Base-by-base conservation (phyloP, 495 filamentous ascomycete species). In the Astrothelium macrocarpum region DNA sequence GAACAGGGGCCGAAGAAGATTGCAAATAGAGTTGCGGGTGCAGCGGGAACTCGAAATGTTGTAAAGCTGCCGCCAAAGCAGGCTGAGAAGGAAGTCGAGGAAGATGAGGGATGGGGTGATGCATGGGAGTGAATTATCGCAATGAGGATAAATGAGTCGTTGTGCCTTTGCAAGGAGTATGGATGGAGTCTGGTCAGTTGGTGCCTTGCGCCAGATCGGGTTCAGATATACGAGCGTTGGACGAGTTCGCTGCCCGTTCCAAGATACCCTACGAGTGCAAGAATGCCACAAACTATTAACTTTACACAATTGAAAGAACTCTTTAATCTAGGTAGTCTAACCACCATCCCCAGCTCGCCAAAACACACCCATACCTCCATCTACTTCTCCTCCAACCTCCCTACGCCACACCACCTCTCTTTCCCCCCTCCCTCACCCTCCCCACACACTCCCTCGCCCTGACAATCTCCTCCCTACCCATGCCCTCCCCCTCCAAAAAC, bases 381-480 rank as follows among this genome's bases (percentile, higher is more conserved):
- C 34, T 39, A 14, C 5, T 14, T 14, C 14, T 39, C 5, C 34
- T 39, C n/a, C n/a, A n/a, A n/a, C n/a, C n/a, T 39, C 5, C 34
- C 14, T 39, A 39, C 34, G 34, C 34, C 34, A 39, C 14, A 5
- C 34, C 49, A 56, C 7, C 20, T 25, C 49, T 61, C 59, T 65
- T 53, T 43, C 28, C 59, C 62, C 34, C 64, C 56, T 65, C 25
- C 60, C 26, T 39, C 32, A 58, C 56, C 29, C 26, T 32, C 59
- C 64, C 67, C 25, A 68, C 83, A 3, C 84, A 84, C 64, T 89
- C 84, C 70, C 78, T 85, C 42, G 89, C 90, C 58, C 85, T 69
- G 65, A 84, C 78, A 71, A 96, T 79, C 63, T 95, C 90, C 59
- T 76, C 80, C 59, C 79, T 74, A 39, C 77, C 83, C 62, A 95